Base-by-base conservation (phyloP, 352 stramenopile genomes). In the Globisporangium okanoganense region DNA sequence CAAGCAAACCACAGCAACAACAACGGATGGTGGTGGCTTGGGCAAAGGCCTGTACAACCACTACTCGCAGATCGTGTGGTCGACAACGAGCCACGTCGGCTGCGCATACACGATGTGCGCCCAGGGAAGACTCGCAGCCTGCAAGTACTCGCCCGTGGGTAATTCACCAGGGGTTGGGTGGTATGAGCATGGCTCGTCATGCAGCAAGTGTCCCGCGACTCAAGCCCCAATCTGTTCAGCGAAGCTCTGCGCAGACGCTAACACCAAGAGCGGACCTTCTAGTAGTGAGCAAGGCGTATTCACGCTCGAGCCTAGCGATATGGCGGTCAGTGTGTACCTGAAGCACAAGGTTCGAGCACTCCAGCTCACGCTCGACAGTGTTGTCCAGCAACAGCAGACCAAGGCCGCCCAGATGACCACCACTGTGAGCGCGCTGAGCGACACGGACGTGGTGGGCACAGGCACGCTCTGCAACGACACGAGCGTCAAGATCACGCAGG, bases 21-120 rank as follows among this genome's bases (percentile, higher is more conserved):
- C 1, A 14, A 38, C 7, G 36, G 20, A 3, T 18, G 16, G 48
- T 22, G 57, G 35, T 29, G 43, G 10, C 3, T 31, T 70, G n/a
- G 64, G 59, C 27, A 44, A 38, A 14, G 58, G 58, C 0, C 24
- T 58, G 16, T 58, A 50, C 18, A 68, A 29, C 22, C 47, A 35
- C 22, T 68, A 68, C 35, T 59, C 62, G 22, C 56, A 68, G 57
- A 44, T 68, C 16, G 62, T 68, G 47, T 65, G 48, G 45, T 52
- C 56, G 20, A 41, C 24, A 13, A 68, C 62, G 5, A 68, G 18
- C 18, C 62, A 38, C 38, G 14, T 68, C 9, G 62, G 62, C 16
- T 68, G 62, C 16, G 62, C 56, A 13, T 68, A 61, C 31, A 49
- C 57, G 6, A 18, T 61, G 5, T 68, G 62, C 12, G 12, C 25